phyloP scores from a whole-genome alignment of 176 grass and related monocot species.

The Areca catechu region DNA sequence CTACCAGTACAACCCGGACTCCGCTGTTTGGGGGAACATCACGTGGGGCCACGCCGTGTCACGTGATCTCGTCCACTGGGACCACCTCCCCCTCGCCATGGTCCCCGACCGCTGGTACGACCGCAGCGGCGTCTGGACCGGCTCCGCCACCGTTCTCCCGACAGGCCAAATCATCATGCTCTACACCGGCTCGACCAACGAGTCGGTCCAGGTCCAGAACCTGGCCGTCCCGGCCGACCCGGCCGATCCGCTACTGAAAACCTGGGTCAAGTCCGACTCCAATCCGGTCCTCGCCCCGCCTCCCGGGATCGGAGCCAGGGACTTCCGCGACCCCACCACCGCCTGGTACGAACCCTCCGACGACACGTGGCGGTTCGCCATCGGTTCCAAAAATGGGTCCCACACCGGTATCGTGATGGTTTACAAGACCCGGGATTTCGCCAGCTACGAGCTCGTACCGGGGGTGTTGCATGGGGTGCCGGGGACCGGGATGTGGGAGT shows the following conservation, averaged over 20 bases:
- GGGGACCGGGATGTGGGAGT: slow-evolving; percentile 19
- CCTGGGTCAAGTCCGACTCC: slow-evolving; percentile 5
- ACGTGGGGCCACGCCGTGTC: slow-evolving; percentile 9
- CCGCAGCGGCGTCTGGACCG: slow-evolving; percentile 4
- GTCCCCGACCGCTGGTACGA: slow-evolving; percentile 6
- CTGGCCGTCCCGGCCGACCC: slow-evolving; percentile 4
- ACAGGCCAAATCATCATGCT: background rate
- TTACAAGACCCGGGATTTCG: slow-evolving; percentile 6
- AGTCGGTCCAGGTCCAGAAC: slow-evolving; percentile 12
- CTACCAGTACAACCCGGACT: slow-evolving; percentile 14
- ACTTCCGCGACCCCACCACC: slow-evolving; percentile 16
- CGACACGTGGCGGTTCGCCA: background rate
- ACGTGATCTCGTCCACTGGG: slow-evolving; percentile 5
- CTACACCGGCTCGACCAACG: slow-evolving; percentile 10
- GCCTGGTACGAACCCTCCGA: slow-evolving; percentile 1
- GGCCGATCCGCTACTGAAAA: background rate
- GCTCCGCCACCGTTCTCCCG: slow-evolving; percentile 14
- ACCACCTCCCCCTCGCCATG: slow-evolving; percentile 1
- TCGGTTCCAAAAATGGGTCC: slow-evolving; percentile 6
- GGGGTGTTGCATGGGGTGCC: background rate
- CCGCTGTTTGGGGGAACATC: slow-evolving; percentile 2
- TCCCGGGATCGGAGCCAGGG: background rate
- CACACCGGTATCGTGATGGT: slow-evolving; percentile 7
- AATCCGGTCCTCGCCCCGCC: slow-evolving; percentile 12
- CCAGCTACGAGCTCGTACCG: background rate